Conservation (phyloP, 2,329 filamentous ascomycete genomes). For the Coniochaeta sp. region DNA sequence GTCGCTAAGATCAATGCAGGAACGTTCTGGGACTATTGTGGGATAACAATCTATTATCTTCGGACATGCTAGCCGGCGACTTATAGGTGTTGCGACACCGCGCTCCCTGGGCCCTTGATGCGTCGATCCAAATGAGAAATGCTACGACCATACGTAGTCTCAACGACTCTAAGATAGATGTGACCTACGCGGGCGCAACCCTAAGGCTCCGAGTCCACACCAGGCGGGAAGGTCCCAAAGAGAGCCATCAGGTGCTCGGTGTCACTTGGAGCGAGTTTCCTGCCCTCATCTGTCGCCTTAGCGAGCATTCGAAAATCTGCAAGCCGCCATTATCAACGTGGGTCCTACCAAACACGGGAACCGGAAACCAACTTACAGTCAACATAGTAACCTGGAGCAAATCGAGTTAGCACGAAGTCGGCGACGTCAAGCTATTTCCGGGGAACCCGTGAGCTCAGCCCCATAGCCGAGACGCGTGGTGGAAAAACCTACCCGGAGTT, state of each 20-base stretch:
- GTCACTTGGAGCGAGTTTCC: conserved; percentile 17
- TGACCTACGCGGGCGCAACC: not conserved
- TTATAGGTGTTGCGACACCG: not conserved
- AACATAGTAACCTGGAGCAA: conserved; percentile 22
- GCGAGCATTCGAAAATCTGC: conserved; percentile 27
- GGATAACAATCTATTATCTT: not conserved
- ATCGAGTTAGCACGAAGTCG: conserved; percentile 4
- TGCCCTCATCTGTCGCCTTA: conserved; percentile 18
- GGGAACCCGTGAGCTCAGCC: not conserved
- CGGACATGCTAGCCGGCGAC: not conserved
- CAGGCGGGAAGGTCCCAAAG: conserved; percentile 27
- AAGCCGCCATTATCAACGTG: not conserved
- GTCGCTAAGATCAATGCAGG: not conserved
- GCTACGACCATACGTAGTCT: not conserved
- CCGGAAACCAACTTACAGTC: conserved; percentile 25
- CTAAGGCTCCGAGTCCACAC: conserved; percentile 25
- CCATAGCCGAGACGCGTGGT: not conserved
- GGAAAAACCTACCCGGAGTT: conserved; percentile 18
- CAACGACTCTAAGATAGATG: not conserved
- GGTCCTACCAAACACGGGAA: conserved; percentile 24
- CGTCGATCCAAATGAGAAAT: not conserved
- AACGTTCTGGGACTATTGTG: not conserved
- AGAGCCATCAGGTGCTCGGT: conserved; percentile 26
- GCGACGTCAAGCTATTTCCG: not conserved
- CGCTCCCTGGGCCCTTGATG: not conserved